phyloP scores from a whole-genome alignment of 2,329 filamentous ascomycete genomes.

The Pseudogymnoascus sp. region DNA sequence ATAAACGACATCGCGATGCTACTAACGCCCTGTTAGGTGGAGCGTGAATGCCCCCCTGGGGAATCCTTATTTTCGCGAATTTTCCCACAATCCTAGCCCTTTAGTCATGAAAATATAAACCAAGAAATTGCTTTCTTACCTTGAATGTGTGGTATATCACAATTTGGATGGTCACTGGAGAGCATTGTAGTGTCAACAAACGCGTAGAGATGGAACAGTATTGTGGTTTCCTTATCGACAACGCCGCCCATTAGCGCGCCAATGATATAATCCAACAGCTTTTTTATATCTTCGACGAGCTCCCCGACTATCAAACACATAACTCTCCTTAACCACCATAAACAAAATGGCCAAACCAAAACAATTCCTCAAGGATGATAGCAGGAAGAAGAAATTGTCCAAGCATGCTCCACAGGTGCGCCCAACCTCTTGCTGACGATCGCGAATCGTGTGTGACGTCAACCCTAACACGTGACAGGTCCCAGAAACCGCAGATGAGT shows the following conservation, averaged over 20 bases:
- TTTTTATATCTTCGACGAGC: neutral
- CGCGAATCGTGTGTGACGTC: neutral
- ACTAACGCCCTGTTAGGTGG: neutral
- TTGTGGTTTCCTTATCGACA: neutral
- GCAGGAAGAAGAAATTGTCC: conserved; percentile 33
- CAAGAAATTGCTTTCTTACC: neutral
- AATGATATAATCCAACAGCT: neutral
- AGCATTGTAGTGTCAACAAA: neutral
- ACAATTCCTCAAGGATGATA: conserved; percentile 28
- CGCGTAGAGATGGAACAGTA: neutral
- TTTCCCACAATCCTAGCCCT: neutral
- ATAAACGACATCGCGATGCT: neutral
- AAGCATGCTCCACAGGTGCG: conserved; percentile 25
- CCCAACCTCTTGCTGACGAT: neutral
- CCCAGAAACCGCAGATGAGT: conserved; percentile 60
- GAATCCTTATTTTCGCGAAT: neutral
- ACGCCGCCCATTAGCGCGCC: neutral
- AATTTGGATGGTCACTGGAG: neutral
- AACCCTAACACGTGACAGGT: conserved; percentile 31
- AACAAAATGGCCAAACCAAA: conserved; percentile 31
- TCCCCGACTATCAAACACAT: neutral
- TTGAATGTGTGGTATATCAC: neutral
- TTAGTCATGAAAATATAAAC: neutral
- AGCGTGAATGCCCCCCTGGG: neutral
- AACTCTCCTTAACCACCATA: neutral